Evolutionary conservation across 495 filamentous ascomycete genomes (phyloP).

Genomic region (Pseudevernia furfuracea): DNA sequence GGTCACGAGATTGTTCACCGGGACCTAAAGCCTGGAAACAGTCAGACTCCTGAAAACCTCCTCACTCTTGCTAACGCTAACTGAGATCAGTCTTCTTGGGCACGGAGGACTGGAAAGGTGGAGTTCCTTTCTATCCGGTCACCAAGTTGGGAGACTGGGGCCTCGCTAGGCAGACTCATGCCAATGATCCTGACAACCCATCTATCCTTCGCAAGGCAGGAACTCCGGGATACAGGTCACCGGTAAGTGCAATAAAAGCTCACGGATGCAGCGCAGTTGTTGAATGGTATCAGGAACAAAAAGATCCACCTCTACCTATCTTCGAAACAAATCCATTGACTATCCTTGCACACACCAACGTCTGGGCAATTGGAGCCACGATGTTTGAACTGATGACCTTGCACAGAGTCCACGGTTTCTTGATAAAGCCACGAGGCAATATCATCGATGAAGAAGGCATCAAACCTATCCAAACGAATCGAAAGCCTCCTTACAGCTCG

Average conservation of each 20-base stretch:
- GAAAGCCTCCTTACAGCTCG: constrained; percentile 7
- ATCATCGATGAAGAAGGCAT: neutral
- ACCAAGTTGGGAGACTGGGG: constrained; percentile 19
- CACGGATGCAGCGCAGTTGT: neutral
- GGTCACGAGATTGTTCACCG: constrained; percentile 16
- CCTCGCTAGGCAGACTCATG: neutral
- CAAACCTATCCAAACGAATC: neutral
- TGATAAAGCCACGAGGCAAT: neutral
- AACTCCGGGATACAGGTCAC: constrained; percentile 14
- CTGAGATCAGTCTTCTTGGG: constrained; percentile 9
- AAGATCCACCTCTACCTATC: neutral
- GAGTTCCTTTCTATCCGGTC: constrained; percentile 14
- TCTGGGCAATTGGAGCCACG: constrained; percentile 20
- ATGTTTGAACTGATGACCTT: constrained; percentile 20
- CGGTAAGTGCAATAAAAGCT: constrained; percentile 5
- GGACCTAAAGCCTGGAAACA: constrained; percentile 22
- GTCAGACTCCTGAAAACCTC: constrained; percentile 5
- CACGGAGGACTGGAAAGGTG: neutral
- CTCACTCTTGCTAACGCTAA: neutral
- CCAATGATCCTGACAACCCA: constrained; percentile 11
- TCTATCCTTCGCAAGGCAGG: neutral
- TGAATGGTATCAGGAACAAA: neutral
- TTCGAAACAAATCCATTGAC: neutral
- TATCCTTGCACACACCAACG: constrained; percentile 13
- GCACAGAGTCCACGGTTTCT: constrained; percentile 10